Conservation (phyloP, 805 yeast genomes). For the Kodamaea hsintzibuensis region DNA sequence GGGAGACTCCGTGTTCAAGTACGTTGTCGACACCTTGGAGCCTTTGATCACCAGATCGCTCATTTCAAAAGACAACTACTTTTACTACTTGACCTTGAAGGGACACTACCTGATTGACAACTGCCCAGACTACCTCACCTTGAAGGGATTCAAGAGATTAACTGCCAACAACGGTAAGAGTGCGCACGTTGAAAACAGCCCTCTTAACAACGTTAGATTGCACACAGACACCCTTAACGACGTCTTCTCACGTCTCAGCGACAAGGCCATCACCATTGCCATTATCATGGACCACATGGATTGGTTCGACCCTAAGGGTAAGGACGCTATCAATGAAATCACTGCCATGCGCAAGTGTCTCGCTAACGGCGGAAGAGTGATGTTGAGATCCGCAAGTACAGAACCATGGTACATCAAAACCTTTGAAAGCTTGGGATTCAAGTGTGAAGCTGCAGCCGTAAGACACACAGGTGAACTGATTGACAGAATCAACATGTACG, state of each 20-base stretch:
- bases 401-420: conserved; percentile 76
- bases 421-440: conserved; percentile 68
- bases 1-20: conserved; percentile 68
- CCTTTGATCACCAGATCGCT: conserved; percentile 67
- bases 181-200: conserved; percentile 33
- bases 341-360: conserved; percentile 62
- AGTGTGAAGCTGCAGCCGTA: conserved; percentile 67
- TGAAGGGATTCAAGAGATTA: conserved; percentile 55
- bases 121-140: conserved; percentile 76
- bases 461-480: conserved; percentile 64
- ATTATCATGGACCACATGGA: conserved; percentile 92
- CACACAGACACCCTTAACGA: conserved; percentile 81
- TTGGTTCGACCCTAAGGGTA: conserved; percentile 73
- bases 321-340: conserved; percentile 67
- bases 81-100: conserved; percentile 67
- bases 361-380: conserved; percentile 67
- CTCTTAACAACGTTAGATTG: conserved; percentile 68
- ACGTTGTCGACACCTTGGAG: conserved; percentile 75
- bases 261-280: conserved; percentile 68
- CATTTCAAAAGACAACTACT: conserved; percentile 72
- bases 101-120: conserved; percentile 61
- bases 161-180: conserved; percentile 21
- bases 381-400: conserved; percentile 72
- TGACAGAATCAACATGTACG: conserved; percentile 85
- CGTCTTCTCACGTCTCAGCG: conserved; percentile 65